These are phyloP conservation scores for Eutypa lata DNA, from an alignment of 2,329 filamentous ascomycete genomes.

Conservation along the genomic window DNA sequence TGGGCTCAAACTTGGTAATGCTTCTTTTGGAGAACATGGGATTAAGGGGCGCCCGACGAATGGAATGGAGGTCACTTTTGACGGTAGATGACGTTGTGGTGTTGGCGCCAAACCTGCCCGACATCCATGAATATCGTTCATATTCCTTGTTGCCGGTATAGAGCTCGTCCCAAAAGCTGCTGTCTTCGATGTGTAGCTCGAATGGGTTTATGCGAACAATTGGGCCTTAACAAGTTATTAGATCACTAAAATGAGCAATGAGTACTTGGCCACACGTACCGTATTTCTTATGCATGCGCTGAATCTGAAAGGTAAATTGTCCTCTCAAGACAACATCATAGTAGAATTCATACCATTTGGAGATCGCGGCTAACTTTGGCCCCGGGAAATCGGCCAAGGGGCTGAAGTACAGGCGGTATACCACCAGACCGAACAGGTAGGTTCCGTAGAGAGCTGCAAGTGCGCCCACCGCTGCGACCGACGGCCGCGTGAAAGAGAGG, in stretches of 20 bases:
- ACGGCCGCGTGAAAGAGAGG: too few species aligned
- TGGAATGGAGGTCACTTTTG: constrained; percentile 8
- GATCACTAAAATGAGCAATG: too few species aligned
- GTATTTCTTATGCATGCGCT: constrained; percentile 13
- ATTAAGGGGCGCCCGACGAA: constrained; percentile 11
- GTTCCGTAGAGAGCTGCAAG: too few species aligned
- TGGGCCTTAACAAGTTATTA: constrained; percentile 3
- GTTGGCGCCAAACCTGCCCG: too few species aligned
- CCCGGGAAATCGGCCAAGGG: constrained; percentile 12
- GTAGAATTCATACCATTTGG: constrained; percentile 12
- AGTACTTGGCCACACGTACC: too few species aligned
- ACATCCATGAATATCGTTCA: not conserved
- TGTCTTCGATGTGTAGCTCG: constrained; percentile 15
- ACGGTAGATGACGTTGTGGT: not conserved
- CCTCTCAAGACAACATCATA: constrained; percentile 12
- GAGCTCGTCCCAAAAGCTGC: constrained; percentile 7
- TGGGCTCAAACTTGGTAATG: constrained; percentile 4
- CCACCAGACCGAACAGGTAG: too few species aligned
- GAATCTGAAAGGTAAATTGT: constrained; percentile 10
- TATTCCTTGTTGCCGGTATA: constrained; percentile 1
- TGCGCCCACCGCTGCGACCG: too few species aligned
- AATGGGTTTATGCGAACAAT: constrained; percentile 15
- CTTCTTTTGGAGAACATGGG: constrained; percentile 27
- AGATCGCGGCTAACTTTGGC: constrained; percentile 13
- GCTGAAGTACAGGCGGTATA: constrained; percentile 6